Percentiles rank a stretch among this genome's conserved stretches.
phyloP scores from a whole-genome alignment of 805 yeast genomes.

The Zygosaccharomyces rouxii region DNA sequence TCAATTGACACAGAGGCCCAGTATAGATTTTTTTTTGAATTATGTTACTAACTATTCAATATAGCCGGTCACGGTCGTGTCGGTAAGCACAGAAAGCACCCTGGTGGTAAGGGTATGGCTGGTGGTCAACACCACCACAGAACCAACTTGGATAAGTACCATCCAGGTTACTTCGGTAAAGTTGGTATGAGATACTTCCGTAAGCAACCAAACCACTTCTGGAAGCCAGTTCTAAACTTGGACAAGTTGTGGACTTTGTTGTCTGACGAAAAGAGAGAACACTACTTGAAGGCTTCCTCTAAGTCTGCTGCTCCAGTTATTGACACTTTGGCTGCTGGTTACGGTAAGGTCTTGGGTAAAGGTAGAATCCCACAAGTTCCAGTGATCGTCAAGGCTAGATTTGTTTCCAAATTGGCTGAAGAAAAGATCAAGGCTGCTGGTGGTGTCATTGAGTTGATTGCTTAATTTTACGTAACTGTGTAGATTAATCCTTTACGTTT shows the following conservation, averaged over 20 bases:
- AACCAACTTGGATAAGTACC: slow-evolving; percentile 99
- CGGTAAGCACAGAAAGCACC: slow-evolving; percentile 99
- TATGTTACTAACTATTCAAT: slow-evolving; percentile 7
- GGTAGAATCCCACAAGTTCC: slow-evolving; percentile 98
- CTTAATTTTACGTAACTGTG: slow-evolving; percentile 49
- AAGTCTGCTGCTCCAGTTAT: slow-evolving; percentile 95
- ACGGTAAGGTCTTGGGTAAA: slow-evolving; percentile 99
- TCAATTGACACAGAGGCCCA: slow-evolving; percentile 2
- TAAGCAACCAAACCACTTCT: slow-evolving; percentile 88
- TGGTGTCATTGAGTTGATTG: slow-evolving; percentile 99
- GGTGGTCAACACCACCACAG: slow-evolving; percentile 99
- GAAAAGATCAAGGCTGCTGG: slow-evolving; percentile 99
- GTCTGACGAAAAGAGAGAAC: slow-evolving; percentile 90
- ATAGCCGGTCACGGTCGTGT: slow-evolving; percentile 99
- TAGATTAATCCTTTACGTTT: slow-evolving; percentile 5
- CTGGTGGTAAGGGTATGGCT: slow-evolving; percentile 99
- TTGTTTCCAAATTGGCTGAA: slow-evolving; percentile 98
- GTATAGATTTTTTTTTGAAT: neutral
- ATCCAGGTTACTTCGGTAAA: slow-evolving; percentile 99
- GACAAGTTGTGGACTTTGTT: slow-evolving; percentile 98
- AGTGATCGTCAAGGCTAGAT: slow-evolving; percentile 98
- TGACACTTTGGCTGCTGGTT: slow-evolving; percentile 98
- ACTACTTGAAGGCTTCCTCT: slow-evolving; percentile 79
- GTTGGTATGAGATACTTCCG: slow-evolving; percentile 99
- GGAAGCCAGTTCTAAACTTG: slow-evolving; percentile 97